A percentile compares a stretch with the other conserved stretches of the same genome.
These are phyloP conservation scores for Cephaloascus albidus DNA, from an alignment of 805 yeast genomes.

Conservation along the genomic window DNA sequence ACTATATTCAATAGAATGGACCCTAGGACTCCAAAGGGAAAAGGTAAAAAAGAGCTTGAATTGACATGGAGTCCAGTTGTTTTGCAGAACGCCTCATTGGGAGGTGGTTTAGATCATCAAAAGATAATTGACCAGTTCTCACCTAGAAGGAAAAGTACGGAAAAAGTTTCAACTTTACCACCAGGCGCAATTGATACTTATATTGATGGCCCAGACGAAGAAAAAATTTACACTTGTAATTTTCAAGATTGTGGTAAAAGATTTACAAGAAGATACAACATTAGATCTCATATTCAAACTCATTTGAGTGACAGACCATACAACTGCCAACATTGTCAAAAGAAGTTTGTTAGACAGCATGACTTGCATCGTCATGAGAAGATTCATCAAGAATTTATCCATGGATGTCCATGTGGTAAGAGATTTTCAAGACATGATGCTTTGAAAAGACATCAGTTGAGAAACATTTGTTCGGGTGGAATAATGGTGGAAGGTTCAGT, in stretches of 20 bases:
- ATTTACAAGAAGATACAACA: slow-evolving; percentile 84
- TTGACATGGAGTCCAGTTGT: slow-evolving; percentile 22
- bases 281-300: slow-evolving; percentile 92
- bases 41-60: slow-evolving; percentile 9
- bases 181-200: slow-evolving; percentile 84
- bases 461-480: slow-evolving; percentile 70
- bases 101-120: slow-evolving; percentile 14
- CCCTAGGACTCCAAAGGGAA: slow-evolving; percentile 4
- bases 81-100: slow-evolving; percentile 17
- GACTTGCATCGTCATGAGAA: slow-evolving; percentile 86
- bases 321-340: slow-evolving; percentile 66
- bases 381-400: slow-evolving; percentile 70
- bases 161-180: slow-evolving; percentile 64
- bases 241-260: slow-evolving; percentile 73
- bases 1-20: background rate
- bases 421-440: slow-evolving; percentile 88
- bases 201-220: slow-evolving; percentile 70
- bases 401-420: slow-evolving; percentile 87
- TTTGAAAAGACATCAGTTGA: slow-evolving; percentile 64
- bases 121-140: slow-evolving; percentile 31
- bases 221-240: slow-evolving; percentile 64
- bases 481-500: slow-evolving; percentile 3
- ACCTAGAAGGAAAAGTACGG: slow-evolving; percentile 34
- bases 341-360: slow-evolving; percentile 90
- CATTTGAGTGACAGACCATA: slow-evolving; percentile 94